Evolutionary conservation across 306 rosid genomes (phyloP), one percentile per base, ranked within the genome.

Genomic region (Glycine tomentella): DNA sequence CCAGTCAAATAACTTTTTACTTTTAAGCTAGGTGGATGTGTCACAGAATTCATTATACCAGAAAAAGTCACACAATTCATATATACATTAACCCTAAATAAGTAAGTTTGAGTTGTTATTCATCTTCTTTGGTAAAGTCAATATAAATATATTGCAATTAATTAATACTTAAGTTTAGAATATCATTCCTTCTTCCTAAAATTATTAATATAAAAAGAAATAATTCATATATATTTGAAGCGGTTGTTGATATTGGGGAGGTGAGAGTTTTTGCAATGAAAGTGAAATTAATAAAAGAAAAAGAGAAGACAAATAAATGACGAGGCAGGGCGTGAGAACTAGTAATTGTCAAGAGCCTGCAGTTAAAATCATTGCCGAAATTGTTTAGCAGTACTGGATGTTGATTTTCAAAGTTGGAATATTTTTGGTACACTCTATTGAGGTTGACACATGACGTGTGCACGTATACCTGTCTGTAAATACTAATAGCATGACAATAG

Each of bases 401-500:
- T 15, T 45, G 73, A 56, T 6, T 10, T 76, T 56, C 13, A 75
- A 79, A 82, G 9, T 65, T 8, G 69, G 85, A 83, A 83, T 66
- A 83, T 66, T 51, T 80, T 80, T 69, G 78, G 87, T 75, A 83
- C 44, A 79, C 75, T 40, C 82, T 66, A 80, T 64, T 86, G 87
- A 80, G 45, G 81, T 86, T 69, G 87, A 83, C 87, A 76, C 15
- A 76, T 71, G 85, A 80, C 48, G 69, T 61, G 55, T 66, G 75
- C 77, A 86, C 85, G 89, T 80, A 83, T 80, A 71, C 59, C 36
- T 80, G 87, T 83, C 83, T 20, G 71, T 31, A 67, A 76, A 86
- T 45, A 76, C 72, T 53, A 83, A 31, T 72, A 80, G 45, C 56
- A 45, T 83, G 79, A 77, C 86, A 77, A 70, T 55, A 16, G 74